Base-by-base conservation (phyloP, 2,329 filamentous ascomycete genomes). In the Phialemoniopsis sp. region DNA sequence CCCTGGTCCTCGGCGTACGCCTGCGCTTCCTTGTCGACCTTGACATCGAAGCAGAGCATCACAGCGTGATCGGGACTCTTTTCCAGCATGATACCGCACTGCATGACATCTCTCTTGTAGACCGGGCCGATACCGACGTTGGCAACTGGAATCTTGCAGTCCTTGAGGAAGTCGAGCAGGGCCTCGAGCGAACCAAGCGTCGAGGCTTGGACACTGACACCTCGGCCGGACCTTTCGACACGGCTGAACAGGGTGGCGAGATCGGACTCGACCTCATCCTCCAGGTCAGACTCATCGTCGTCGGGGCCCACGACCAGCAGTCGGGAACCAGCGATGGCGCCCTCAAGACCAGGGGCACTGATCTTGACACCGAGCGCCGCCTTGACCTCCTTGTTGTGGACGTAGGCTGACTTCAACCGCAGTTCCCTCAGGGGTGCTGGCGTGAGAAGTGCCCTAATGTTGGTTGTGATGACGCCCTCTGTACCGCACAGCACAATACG, bases 31-130 rank as follows among this genome's bases (percentile, higher is more conserved):
- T 95, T 97, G 68, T 98, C 93, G 13, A 98, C 88, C 72, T 96
- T 97, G 67, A 98, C 93, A 62, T 98, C 94, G 76, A 98, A 98
- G 64, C 93, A 97, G 37, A 98, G 82, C 93, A 98, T 98, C 60
- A 97, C 88, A n/a, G 93, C 93, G 53, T 84, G 94, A 59, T 98
- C 90, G 50, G 89, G 89, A 13, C 84, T 78, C 70, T 96, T 97
- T 67, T 98, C 93, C 56, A 97, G 64, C 93, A 98, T 98, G 51
- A 88, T 86, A 57, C 89, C 90, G 71, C 88, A 77, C 81, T 83
- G 90, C 78, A 97, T 93, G 39, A 98, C 87, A 65, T 98, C 93
- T 55, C 93, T 88, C 74, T 96, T 96, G 79, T 87, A 97, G 30
- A 98, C 91, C 3, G 93, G 93, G 35, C 93, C 93, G 56, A 98